A percentile compares a stretch with the other conserved stretches of the same genome.
Conservation (phyloP, 2,329 filamentous ascomycete species). For the Penicillium janthinellum region DNA sequence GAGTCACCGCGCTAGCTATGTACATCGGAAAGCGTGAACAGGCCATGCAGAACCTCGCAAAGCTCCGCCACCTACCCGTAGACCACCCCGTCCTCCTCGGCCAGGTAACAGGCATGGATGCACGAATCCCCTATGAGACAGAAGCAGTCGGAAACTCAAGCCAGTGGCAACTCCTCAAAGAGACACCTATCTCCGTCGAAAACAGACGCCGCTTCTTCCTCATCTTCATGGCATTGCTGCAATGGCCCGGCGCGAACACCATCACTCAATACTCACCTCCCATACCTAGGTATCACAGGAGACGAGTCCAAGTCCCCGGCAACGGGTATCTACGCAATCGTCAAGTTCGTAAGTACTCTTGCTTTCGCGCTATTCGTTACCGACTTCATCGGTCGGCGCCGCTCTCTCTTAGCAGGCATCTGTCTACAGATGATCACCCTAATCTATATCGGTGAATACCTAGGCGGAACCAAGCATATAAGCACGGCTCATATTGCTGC, state of each 20-base stretch:
- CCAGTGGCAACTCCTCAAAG: constrained; percentile 34
- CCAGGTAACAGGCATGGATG: constrained; percentile 28
- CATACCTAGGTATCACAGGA: constrained; percentile 19
- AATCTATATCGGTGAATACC: constrained; percentile 46
- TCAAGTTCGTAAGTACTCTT: constrained; percentile 48
- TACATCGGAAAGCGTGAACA: constrained; percentile 17
- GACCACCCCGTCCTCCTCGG: constrained; percentile 40
- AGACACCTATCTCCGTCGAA: constrained; percentile 39
- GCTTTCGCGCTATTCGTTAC: constrained; percentile 50
- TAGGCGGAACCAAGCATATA: constrained; percentile 35
- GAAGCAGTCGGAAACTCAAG: constrained; percentile 37
- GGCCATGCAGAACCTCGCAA: constrained; percentile 27
- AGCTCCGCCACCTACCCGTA: constrained; percentile 36
- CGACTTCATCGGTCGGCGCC: constrained; percentile 46
- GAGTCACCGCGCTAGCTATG: constrained; percentile 26
- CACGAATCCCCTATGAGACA: constrained; percentile 37
- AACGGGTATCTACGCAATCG: constrained; percentile 47
- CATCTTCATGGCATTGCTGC: constrained; percentile 41
- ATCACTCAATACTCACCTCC: constrained; percentile 50
- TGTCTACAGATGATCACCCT: constrained; percentile 46
- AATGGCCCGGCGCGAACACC: constrained; percentile 50
- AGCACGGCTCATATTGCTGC: constrained; percentile 21
- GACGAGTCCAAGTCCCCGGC: constrained; percentile 42
- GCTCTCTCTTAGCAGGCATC: constrained; percentile 41
- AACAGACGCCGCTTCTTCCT: constrained; percentile 48